Evolutionary conservation across 2,329 filamentous ascomycete species (phyloP).

Genomic region (Teratosphaeriaceae sp.): DNA sequence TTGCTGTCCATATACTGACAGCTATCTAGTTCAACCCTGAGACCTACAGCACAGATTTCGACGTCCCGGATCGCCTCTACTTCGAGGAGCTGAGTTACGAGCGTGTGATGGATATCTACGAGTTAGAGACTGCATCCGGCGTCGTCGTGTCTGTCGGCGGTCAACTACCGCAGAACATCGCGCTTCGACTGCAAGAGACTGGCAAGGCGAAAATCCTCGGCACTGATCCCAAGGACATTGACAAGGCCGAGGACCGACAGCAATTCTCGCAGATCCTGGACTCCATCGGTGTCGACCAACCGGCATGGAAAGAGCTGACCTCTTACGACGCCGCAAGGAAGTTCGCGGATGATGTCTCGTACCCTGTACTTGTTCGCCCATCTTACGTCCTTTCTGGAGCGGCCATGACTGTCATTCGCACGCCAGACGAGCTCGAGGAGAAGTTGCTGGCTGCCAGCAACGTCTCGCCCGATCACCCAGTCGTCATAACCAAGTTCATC

Average conservation of each 20-base stretch:
- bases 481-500: constrained; percentile 98
- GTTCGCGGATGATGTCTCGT: constrained; percentile 79
- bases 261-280: constrained; percentile 98
- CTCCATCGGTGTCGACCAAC: constrained; percentile 93
- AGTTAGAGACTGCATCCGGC: constrained; percentile 75
- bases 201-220: constrained; percentile 87
- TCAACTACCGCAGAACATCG: constrained; percentile 96
- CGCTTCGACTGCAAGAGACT: constrained; percentile 83
- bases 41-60: constrained; percentile 77
- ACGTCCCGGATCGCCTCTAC: constrained; percentile 84
- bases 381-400: constrained; percentile 95
- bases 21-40: constrained; percentile 48
- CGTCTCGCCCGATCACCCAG: constrained; percentile 93
- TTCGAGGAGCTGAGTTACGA: constrained; percentile 97
- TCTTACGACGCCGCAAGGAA: constrained; percentile 80
- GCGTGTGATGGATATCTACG: constrained; percentile 78
- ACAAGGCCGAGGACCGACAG: constrained; percentile 95
- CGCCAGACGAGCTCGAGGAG: constrained; percentile 81
- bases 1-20: no score
- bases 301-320: constrained; percentile 94
- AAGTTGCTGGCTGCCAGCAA: constrained; percentile 86
- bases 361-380: constrained; percentile 91
- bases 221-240: constrained; percentile 88
- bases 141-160: constrained; percentile 95
- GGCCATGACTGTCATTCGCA: constrained; percentile 95